Conservation (phyloP, 805 yeast species). For the Candida glaebosa region DNA sequence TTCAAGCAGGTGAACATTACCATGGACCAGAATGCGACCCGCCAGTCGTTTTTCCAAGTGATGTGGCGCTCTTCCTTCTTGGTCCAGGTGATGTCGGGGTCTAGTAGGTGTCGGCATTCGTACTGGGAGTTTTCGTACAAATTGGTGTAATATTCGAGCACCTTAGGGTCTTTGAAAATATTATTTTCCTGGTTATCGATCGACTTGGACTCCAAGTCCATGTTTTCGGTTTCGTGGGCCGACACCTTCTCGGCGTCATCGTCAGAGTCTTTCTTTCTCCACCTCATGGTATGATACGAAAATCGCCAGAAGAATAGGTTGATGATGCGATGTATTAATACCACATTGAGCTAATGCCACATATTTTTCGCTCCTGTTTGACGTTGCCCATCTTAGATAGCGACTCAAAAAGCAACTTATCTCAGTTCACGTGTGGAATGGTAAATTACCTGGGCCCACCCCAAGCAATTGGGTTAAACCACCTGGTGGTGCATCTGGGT, state of each 20-base stretch:
- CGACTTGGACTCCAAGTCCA: not conserved
- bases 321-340: too few relatives aligned
- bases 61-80: constrained; percentile 47
- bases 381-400: too few relatives aligned
- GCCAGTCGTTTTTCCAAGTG: constrained; percentile 51
- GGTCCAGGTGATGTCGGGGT: constrained; percentile 57
- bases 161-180: constrained; percentile 8
- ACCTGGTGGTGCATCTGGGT: too few relatives aligned
- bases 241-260: not conserved
- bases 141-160: constrained; percentile 8
- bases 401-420: too few relatives aligned
- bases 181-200: constrained; percentile 1
- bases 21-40: constrained; percentile 56
- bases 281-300: too few relatives aligned
- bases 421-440: too few relatives aligned
- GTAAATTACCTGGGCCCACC: too few relatives aligned
- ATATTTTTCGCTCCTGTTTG: too few relatives aligned
- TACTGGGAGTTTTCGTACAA: constrained; percentile 42
- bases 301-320: too few relatives aligned
- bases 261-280: too few relatives aligned
- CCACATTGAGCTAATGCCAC: too few relatives aligned
- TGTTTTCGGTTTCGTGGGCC: not conserved
- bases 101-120: constrained; percentile 54
- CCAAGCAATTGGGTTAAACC: too few relatives aligned
- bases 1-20: constrained; percentile 58